Evolutionary conservation across 2,329 filamentous ascomycete species (phyloP).

Genomic region (Penicillium sp.): DNA sequence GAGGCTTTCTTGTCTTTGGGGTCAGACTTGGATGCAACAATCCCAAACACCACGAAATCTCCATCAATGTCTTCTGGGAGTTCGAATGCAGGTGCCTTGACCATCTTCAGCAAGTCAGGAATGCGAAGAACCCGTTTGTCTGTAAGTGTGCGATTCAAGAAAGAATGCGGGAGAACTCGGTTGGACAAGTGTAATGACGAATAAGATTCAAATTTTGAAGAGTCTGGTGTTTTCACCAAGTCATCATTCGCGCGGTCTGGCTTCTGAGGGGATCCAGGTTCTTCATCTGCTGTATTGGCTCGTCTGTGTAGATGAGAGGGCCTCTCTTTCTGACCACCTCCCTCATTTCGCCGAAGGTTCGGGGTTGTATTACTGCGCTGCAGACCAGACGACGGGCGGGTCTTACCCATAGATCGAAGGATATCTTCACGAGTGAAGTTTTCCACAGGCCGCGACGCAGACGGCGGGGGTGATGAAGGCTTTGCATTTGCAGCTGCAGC

Average conservation of each 20-base stretch:
- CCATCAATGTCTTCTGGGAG: conserved; percentile 74
- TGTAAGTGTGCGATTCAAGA: conserved; percentile 71
- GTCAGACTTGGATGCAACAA: conserved; percentile 83
- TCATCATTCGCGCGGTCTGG: conserved; percentile 18
- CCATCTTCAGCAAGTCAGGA: conserved; percentile 72
- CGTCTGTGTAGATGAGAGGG: conserved; percentile 23
- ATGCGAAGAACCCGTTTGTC: conserved; percentile 74
- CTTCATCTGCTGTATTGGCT: conserved; percentile 24
- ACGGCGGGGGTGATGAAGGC: conserved; percentile 34
- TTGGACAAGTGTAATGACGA: conserved; percentile 80
- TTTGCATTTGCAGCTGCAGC: conserved; percentile 35
- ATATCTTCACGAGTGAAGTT: conserved; percentile 64
- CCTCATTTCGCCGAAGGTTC: conserved; percentile 21
- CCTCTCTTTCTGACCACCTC: conserved; percentile 14
- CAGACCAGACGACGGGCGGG: conserved; percentile 27
- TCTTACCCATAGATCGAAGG: conserved; percentile 33
- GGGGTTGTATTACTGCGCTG: conserved; percentile 39
- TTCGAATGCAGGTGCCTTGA: conserved; percentile 79
- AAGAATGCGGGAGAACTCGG: conserved; percentile 75
- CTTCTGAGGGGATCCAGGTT: conserved; percentile 19
- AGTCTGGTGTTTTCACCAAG: conserved; percentile 42
- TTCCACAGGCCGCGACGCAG: conserved; percentile 48
- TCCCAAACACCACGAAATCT: conserved; percentile 84
- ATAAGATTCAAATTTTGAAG: conserved; percentile 75
- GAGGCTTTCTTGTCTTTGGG: conserved; percentile 60